Percentiles rank a stretch among this genome's conserved stretches.
Evolutionary conservation across 148 eudicot genomes (phyloP).

Genomic region (Polygonum aviculare): DNA sequence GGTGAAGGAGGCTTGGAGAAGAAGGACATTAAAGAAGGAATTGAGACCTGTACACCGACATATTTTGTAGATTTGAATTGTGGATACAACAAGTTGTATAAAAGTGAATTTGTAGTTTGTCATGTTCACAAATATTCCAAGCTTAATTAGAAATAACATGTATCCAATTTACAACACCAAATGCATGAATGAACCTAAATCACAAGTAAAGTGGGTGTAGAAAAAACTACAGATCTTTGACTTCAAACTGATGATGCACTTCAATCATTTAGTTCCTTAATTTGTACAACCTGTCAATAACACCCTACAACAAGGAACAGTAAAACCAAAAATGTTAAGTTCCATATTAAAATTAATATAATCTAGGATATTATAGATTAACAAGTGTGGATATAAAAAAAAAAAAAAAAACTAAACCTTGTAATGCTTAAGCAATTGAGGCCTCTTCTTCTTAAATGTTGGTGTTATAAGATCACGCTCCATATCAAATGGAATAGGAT

Average conservation of each 20-base stretch:
- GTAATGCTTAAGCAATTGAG: constrained; percentile 72
- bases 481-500: constrained; percentile 78
- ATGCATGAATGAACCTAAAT: background rate
- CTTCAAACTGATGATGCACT: background rate
- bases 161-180: background rate
- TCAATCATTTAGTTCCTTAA: background rate
- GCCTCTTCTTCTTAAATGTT: constrained; percentile 85
- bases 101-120: background rate
- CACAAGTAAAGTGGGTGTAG: background rate
- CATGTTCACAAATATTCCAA: background rate
- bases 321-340: background rate
- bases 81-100: background rate
- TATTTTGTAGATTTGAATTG: background rate
- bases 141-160: background rate
- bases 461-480: constrained; percentile 88
- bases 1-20: no score
- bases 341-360: background rate
- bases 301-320: background rate
- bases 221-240: no score
- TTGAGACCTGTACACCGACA: no score
- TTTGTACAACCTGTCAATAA: constrained; percentile 4
- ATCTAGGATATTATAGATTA: background rate
- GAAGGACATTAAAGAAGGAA: no score
- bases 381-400: background rate
- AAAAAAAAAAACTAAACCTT: constrained; percentile 37